phyloP scores from a whole-genome alignment of 352 stramenopile species.

The Phytopythium montanum region DNA sequence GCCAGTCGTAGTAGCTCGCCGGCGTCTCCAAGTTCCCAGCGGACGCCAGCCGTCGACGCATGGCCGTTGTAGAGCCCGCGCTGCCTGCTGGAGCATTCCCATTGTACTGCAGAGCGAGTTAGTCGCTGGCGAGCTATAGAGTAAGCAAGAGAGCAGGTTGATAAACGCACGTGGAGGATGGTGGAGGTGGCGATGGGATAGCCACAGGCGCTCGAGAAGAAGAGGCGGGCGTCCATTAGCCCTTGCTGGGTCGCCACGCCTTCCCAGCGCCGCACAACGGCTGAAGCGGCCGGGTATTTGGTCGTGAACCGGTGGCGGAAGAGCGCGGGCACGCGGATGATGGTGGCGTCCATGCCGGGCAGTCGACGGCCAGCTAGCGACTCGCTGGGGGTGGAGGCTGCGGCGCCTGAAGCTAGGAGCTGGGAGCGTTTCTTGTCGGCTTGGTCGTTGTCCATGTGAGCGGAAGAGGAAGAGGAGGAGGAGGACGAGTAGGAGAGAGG shows the following conservation, averaged over 20 bases:
- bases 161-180: conserved; percentile 62
- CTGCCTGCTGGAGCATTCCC: conserved; percentile 19
- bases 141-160: neutral
- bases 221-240: conserved; percentile 64
- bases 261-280: conserved; percentile 79
- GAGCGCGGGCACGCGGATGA: conserved; percentile 55
- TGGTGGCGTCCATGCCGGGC: conserved; percentile 61
- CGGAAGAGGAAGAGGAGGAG: conserved; percentile 6
- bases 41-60: conserved; percentile 48
- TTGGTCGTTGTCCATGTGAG: conserved; percentile 1
- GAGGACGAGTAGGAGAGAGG: neutral
- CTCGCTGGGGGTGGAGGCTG: conserved; percentile 15
- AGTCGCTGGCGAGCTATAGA: neutral
- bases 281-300: conserved; percentile 70
- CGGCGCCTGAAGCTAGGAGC: neutral
- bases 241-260: conserved; percentile 58
- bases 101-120: conserved; percentile 51
- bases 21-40: conserved; percentile 39
- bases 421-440: neutral
- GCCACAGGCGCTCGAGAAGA: conserved; percentile 79
- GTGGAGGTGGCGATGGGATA: conserved; percentile 81
- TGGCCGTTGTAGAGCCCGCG: neutral
- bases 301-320: conserved; percentile 80
- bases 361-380: conserved; percentile 61
- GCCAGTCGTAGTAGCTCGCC: conserved; percentile 73